phyloP scores from a whole-genome alignment of 1,139 yeast species.

The Magnusiomyces fungicola region DNA sequence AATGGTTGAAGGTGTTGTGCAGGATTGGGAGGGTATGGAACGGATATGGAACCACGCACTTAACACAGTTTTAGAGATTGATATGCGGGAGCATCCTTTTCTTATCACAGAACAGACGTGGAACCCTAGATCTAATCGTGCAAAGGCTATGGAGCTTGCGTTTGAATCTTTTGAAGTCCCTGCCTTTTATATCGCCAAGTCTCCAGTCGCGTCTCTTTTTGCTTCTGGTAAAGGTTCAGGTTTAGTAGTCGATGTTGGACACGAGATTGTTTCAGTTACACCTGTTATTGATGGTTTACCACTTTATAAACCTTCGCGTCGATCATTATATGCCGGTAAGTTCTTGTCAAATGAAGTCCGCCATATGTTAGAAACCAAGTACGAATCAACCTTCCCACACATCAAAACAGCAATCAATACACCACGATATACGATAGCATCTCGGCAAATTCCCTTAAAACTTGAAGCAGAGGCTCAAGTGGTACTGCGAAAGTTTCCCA shows the following conservation, averaged over 20 bases:
- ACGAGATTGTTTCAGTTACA: slow-evolving; percentile 72
- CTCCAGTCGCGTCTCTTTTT: slow-evolving; percentile 86
- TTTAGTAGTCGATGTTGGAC: slow-evolving; percentile 88
- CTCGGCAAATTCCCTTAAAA: slow-evolving; percentile 25
- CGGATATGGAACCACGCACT: slow-evolving; percentile 35
- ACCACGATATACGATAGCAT: slow-evolving; percentile 32
- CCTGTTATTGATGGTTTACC: slow-evolving; percentile 95
- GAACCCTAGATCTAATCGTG: slow-evolving; percentile 65
- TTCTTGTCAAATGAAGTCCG: slow-evolving; percentile 28
- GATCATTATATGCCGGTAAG: slow-evolving; percentile 34
- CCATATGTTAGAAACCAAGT: slow-evolving; percentile 19
- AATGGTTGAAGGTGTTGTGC: slow-evolving; percentile 33
- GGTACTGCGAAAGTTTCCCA: slow-evolving; percentile 32
- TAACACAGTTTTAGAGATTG: slow-evolving; percentile 40
- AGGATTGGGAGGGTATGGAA: slow-evolving; percentile 40
- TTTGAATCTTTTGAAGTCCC: slow-evolving; percentile 72
- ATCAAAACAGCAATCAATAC: slow-evolving; percentile 20
- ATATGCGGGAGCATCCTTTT: slow-evolving; percentile 64
- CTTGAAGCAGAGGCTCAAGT: slow-evolving; percentile 25
- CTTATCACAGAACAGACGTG: slow-evolving; percentile 81
- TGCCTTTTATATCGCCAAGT: slow-evolving; percentile 77
- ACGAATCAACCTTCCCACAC: slow-evolving; percentile 12
- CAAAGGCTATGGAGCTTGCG: slow-evolving; percentile 64
- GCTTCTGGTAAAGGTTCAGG: slow-evolving; percentile 95
- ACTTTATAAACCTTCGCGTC: slow-evolving; percentile 41